Conservation (phyloP, 2,329 filamentous ascomycete species). For the Ophiostoma australiae region DNA sequence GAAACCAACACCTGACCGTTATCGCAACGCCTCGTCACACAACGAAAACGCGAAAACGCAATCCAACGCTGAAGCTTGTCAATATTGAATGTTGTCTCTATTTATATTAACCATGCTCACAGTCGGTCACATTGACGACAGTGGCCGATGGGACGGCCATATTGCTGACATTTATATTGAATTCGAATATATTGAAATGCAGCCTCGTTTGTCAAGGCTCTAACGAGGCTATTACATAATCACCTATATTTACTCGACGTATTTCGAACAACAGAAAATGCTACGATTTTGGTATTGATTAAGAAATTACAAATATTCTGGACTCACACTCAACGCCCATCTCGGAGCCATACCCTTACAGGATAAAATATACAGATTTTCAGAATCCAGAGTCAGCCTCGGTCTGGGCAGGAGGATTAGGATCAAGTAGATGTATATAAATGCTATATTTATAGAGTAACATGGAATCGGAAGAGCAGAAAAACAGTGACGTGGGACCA, state of each 20-base stretch:
- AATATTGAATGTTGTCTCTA: background rate
- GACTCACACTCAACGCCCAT: background rate
- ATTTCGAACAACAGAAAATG: background rate
- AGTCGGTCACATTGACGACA: background rate
- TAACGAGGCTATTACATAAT: background rate
- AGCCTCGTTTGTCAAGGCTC: background rate
- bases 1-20: background rate
- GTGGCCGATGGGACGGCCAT: background rate
- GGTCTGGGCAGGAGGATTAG: background rate
- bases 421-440: background rate
- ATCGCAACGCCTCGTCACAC: constrained; percentile 5
- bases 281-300: background rate
- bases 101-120: background rate
- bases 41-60: background rate
- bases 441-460: background rate
- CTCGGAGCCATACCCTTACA: background rate
- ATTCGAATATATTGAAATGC: background rate
- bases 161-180: background rate
- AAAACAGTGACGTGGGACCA: background rate
- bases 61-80: background rate
- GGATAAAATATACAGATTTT: background rate
- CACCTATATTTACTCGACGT: background rate
- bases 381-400: background rate
- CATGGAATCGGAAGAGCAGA: too few species aligned
- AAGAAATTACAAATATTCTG: background rate